These are phyloP conservation scores for Bromus sterilis DNA, from an alignment of 176 grass and related monocot species.

Conservation along the genomic window DNA sequence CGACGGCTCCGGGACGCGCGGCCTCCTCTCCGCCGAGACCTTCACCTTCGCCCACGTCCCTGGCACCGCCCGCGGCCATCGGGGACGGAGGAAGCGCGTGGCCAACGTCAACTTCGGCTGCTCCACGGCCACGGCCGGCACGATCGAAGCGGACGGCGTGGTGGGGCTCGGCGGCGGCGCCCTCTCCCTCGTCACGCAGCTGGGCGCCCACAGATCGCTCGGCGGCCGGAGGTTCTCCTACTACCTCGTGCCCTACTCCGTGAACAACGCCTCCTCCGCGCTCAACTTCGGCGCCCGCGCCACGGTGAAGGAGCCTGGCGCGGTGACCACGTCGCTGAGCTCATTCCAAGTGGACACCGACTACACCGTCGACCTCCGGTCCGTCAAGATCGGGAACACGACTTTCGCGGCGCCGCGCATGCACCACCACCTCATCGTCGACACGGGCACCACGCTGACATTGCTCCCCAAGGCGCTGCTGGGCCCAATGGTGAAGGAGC, in stretches of 20 bases:
- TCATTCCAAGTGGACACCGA: not conserved
- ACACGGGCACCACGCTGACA: too few relatives aligned
- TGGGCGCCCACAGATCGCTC: not conserved
- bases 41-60: conserved; percentile 30
- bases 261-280: too few relatives aligned
- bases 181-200: conserved; percentile 49
- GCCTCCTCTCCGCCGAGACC: conserved; percentile 10
- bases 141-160: conserved; percentile 30
- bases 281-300: not conserved
- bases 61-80: not conserved
- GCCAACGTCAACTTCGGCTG: conserved; percentile 41
- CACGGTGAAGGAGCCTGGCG: not conserved
- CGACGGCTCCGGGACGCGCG: too few relatives aligned
- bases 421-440: too few relatives aligned
- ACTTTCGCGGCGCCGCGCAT: not conserved
- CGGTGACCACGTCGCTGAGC: conserved; percentile 26
- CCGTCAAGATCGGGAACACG: conserved; percentile 22
- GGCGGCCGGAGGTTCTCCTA: conserved; percentile 49
- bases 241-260: not conserved
- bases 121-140: conserved; percentile 2
- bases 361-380: conserved; percentile 41
- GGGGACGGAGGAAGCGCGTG: not conserved
- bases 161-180: conserved; percentile 42
- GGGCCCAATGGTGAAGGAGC: too few relatives aligned
- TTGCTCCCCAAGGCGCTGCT: too few relatives aligned